A percentile compares a stretch with the other conserved stretches of the same genome.
Conservation (phyloP, 176 grass and related monocot genomes). For the Rhynchospora pubera region DNA sequence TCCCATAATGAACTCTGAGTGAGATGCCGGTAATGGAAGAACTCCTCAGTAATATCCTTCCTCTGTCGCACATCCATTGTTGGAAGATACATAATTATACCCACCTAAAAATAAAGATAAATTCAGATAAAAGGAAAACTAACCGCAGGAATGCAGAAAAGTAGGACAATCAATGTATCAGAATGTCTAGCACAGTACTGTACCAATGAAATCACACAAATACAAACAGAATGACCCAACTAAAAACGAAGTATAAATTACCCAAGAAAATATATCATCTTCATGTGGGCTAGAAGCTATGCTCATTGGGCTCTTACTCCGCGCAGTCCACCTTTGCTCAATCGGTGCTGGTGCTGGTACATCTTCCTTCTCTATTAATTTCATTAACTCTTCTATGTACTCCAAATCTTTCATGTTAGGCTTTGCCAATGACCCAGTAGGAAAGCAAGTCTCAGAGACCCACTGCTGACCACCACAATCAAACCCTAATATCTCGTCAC, state of each 20-base stretch:
- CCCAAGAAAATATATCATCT: conserved; percentile 93
- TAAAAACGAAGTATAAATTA: conserved; percentile 28
- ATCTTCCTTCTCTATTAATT: conserved; percentile 68
- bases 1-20: conserved; percentile 57
- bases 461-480: conserved; percentile 97
- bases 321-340: conserved; percentile 82
- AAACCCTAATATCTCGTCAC: conserved; percentile 94
- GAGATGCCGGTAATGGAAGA: conserved; percentile 71
- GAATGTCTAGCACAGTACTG: neutral
- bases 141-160: neutral
- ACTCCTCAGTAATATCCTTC: conserved; percentile 89
- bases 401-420: conserved; percentile 89
- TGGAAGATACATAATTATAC: conserved; percentile 95
- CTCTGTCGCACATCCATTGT: conserved; percentile 72
- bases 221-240: conserved; percentile 2
- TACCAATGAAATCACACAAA: neutral
- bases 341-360: conserved; percentile 80
- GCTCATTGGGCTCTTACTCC: conserved; percentile 71
- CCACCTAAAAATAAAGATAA: conserved; percentile 49
- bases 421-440: conserved; percentile 59
- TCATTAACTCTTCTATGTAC: conserved; percentile 58
- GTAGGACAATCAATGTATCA: neutral
- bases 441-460: conserved; percentile 86
- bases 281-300: conserved; percentile 60
- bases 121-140: neutral